Percentiles rank a stretch among this genome's conserved stretches.
phyloP scores from a whole-genome alignment of 106 monocot genomes.

The Ottelia alismoides region DNA sequence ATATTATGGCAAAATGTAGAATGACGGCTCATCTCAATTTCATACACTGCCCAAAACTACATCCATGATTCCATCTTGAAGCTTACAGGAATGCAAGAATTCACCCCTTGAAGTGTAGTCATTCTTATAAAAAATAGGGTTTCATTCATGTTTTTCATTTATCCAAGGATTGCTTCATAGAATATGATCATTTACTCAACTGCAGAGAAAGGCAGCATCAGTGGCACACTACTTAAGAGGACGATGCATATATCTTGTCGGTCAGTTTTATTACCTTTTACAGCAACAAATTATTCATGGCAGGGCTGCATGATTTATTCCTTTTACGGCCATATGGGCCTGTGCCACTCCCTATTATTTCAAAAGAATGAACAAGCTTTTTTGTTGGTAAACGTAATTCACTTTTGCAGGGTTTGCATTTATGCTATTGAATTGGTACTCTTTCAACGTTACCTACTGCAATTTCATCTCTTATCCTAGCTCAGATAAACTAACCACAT shows the following conservation, averaged over 20 bases:
- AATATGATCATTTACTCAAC: no score
- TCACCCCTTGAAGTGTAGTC: neutral
- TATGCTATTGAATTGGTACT: neutral
- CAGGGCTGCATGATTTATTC: neutral
- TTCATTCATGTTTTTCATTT: no score
- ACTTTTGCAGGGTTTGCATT: neutral
- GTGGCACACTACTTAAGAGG: constrained; percentile 25
- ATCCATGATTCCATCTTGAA: neutral
- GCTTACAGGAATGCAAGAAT: neutral
- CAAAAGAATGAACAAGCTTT: no score
- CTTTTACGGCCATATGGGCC: no score
- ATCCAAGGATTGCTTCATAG: no score
- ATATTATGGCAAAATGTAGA: neutral
- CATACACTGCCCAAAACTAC: neutral
- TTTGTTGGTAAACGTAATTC: no score
- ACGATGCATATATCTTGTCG: constrained; percentile 47
- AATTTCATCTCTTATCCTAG: neutral
- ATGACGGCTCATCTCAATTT: neutral
- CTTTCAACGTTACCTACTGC: no score
- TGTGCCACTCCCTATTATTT: no score
- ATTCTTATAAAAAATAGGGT: neutral
- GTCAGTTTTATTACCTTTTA: constrained; percentile 18
- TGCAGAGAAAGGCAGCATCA: constrained; percentile 42
- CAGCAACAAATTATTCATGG: neutral
- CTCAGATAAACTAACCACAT: neutral